phyloP scores from a whole-genome alignment of 495 filamentous ascomycete genomes.

The Aspergillus cristatus region DNA sequence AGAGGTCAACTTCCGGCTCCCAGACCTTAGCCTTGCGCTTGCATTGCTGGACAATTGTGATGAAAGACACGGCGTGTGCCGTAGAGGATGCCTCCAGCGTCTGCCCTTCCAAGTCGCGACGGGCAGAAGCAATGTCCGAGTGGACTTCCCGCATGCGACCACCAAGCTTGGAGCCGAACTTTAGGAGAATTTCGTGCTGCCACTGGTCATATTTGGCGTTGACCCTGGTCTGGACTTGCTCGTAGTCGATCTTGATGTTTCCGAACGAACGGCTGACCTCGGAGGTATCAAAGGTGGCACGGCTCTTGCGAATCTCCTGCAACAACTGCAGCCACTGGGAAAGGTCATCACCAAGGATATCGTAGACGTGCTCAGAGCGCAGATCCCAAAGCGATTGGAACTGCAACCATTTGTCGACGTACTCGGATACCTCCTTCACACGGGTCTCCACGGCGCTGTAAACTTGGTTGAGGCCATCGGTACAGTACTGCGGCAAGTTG shows the following conservation, averaged over 20 bases:
- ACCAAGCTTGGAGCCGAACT: slow-evolving; percentile 85
- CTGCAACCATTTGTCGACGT: slow-evolving; percentile 95
- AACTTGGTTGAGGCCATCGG: slow-evolving; percentile 62
- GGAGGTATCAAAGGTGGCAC: slow-evolving; percentile 91
- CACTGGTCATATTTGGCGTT: slow-evolving; percentile 99
- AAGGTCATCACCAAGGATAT: slow-evolving; percentile 81
- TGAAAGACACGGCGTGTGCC: slow-evolving; percentile 93
- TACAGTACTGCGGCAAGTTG: slow-evolving; percentile 76
- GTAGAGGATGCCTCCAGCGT: slow-evolving; percentile 88
- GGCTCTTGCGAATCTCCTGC: slow-evolving; percentile 86
- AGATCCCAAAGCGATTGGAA: slow-evolving; percentile 99
- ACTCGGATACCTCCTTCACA: slow-evolving; percentile 62
- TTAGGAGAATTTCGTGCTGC: slow-evolving; percentile 92
- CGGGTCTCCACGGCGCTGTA: slow-evolving; percentile 75
- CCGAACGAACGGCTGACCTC: slow-evolving; percentile 86
- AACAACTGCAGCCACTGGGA: slow-evolving; percentile 88
- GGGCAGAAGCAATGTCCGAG: slow-evolving; percentile 77
- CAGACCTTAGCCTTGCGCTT: slow-evolving; percentile 86
- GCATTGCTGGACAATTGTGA: slow-evolving; percentile 92
- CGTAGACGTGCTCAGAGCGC: slow-evolving; percentile 89
- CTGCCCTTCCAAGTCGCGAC: slow-evolving; percentile 80
- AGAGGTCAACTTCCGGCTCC: slow-evolving; percentile 91
- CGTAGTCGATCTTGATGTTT: slow-evolving; percentile 89
- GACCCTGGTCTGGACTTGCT: slow-evolving; percentile 95
- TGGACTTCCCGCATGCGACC: slow-evolving; percentile 83